A percentile compares a stretch with the other conserved stretches of the same genome.
Evolutionary conservation across 2,329 filamentous ascomycete genomes (phyloP).

Genomic region (Alternaria burnsii): DNA sequence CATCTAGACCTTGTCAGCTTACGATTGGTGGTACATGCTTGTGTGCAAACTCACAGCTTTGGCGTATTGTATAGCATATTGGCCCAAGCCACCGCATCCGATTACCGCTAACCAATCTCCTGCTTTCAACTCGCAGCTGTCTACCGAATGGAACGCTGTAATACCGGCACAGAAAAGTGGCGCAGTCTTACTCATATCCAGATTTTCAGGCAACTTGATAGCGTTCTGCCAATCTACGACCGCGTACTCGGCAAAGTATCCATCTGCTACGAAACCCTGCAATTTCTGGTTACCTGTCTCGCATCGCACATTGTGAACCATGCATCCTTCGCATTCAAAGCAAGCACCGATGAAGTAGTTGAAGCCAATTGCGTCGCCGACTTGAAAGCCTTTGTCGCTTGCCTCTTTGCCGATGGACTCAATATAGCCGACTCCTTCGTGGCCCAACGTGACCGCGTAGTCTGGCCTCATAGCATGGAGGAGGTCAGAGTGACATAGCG

Average conservation of each 20-base stretch:
- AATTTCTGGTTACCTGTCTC: conserved; percentile 51
- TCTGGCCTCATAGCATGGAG: conserved; percentile 38
- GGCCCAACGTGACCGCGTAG: conserved; percentile 51
- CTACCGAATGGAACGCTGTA: conserved; percentile 51
- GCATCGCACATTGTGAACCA: conserved; percentile 55
- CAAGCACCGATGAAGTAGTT: conserved; percentile 58
- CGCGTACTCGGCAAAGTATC: conserved; percentile 60
- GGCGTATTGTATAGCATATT: conserved; percentile 59
- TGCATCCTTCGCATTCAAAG: conserved; percentile 59
- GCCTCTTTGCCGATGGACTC: conserved; percentile 47
- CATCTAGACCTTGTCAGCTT: conserved; percentile 36
- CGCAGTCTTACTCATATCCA: conserved; percentile 49
- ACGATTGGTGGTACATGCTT: neutral
- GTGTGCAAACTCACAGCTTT: conserved; percentile 44
- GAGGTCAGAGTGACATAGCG: conserved; percentile 44
- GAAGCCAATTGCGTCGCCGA: conserved; percentile 58
- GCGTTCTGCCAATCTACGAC: conserved; percentile 58
- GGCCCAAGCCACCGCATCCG: conserved; percentile 57
- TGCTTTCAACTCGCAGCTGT: conserved; percentile 42
- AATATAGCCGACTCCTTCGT: conserved; percentile 59
- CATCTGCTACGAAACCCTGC: conserved; percentile 55
- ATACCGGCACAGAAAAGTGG: conserved; percentile 62
- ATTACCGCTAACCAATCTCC: conserved; percentile 56
- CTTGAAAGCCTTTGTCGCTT: conserved; percentile 51
- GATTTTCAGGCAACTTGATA: conserved; percentile 50